phyloP scores from a whole-genome alignment of 2,329 filamentous ascomycete species.

The Fonsecaea monophora region DNA sequence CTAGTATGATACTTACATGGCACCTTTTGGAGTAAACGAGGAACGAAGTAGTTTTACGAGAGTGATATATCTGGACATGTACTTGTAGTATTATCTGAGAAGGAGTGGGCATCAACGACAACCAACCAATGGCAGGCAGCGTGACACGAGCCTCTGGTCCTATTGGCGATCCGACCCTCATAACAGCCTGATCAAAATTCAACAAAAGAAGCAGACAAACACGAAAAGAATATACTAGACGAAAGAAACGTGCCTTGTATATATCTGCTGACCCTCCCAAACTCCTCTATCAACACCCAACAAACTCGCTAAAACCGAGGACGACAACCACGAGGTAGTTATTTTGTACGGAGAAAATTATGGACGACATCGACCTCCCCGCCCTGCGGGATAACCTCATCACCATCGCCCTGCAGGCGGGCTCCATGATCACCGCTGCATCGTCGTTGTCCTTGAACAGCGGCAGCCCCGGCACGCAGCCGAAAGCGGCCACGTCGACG shows the following conservation, averaged over 20 bases:
- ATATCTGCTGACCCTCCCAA: background rate
- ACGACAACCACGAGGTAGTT: background rate
- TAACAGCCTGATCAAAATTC: background rate
- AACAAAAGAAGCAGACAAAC: background rate
- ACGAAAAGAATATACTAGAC: background rate
- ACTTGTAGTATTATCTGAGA: background rate
- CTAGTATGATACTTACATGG: background rate
- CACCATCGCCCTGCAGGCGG: slow-evolving; percentile 50
- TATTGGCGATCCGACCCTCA: slow-evolving; percentile 12
- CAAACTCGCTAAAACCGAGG: background rate
- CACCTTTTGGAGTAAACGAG: background rate
- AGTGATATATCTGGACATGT: background rate
- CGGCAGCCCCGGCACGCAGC: background rate
- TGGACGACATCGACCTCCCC: slow-evolving; percentile 31
- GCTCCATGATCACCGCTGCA: slow-evolving; percentile 52
- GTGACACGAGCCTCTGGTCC: background rate
- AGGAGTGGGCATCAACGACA: background rate
- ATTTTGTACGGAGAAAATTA: background rate
- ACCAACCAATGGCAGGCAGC: slow-evolving; percentile 3
- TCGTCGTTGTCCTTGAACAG: slow-evolving; percentile 41
- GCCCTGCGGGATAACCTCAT: slow-evolving; percentile 51
- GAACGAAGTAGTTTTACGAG: background rate
- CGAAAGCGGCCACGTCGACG: slow-evolving; percentile 45
- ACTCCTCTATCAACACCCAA: background rate
- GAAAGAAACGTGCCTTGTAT: background rate